Base-by-base conservation (phyloP, 1,284 basidiomycete species). In the Athelia psychrophila region DNA sequence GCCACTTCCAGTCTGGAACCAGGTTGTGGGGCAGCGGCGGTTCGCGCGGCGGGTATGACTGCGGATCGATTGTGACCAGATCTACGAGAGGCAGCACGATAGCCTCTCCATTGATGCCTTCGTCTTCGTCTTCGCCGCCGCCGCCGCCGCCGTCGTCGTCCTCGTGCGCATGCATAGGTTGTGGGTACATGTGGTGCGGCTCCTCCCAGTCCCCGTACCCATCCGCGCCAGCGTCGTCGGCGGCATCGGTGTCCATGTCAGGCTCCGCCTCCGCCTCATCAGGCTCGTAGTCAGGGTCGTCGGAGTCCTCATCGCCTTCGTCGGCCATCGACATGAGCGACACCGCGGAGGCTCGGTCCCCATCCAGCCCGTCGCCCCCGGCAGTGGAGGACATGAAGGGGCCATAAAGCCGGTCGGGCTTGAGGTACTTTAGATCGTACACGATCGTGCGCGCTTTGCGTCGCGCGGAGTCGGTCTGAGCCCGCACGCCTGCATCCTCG, bases 361-460 rank as follows among this genome's bases (percentile, higher is more conserved):
- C 50, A 8, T 50, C 20, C 15, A 27, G 18, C 15, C 19, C 42
- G 18, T 38, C 49, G 27, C 30, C 15, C 18, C 16, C 33, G 12
- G n/a, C 35, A 8, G 15, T 22, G 18, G 5, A 25, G 5, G 63
- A 63, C 2, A 76, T 66, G 58, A 68, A 81, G 0, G 78, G 78
- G 0, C 80, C 78, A 70, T 72, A 81, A n/a, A 66, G 58, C 18
- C 77, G 65, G 30, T 73, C 66, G 1, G 60, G 59, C 15, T 62
- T 64, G 18, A 79, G 66, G 50, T 79, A 81, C 18, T 66, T 62
- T 61, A 80, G 72, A 51, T 77, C 68, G 56, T 81, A 80, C 4
- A 76, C 76, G 24, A 67, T 67, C 42, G 66, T 66, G 18, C 76
- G 66, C 0, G 80, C 76, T 3, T 72, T 64, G 15, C 59, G 58